Evolutionary conservation across 148 eudicot species (phyloP).

Genomic region (Euryodendron excelsum): DNA sequence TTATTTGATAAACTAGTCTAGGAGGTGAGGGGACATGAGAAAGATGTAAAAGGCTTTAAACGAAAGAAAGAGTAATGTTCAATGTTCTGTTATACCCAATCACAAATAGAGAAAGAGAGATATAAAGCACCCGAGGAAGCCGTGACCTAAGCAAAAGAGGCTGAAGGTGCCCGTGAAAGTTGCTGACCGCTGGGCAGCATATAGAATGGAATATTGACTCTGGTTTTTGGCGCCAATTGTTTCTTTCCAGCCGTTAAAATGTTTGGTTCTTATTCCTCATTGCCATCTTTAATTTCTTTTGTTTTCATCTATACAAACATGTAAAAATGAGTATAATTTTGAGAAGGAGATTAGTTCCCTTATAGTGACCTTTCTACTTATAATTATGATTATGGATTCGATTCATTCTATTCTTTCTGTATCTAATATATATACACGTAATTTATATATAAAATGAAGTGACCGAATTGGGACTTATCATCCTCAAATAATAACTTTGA

Average conservation of each 20-base stretch:
- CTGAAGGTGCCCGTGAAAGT: conserved; percentile 13
- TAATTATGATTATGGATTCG: too few relatives aligned
- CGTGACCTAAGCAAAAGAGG: conserved; percentile 27
- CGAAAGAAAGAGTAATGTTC: conserved; percentile 23
- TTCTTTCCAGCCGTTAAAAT: conserved; percentile 17
- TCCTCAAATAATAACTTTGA: too few relatives aligned
- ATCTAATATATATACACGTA: too few relatives aligned
- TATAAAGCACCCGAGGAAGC: conserved; percentile 41
- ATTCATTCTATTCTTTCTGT: too few relatives aligned
- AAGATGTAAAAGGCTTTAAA: conserved; percentile 16
- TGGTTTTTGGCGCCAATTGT: conserved; percentile 12
- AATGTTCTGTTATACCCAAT: conserved; percentile 15
- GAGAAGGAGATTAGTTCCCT: too few relatives aligned
- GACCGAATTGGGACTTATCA: too few relatives aligned
- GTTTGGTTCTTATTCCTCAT: background rate
- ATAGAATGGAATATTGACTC: background rate
- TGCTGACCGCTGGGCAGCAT: conserved; percentile 25
- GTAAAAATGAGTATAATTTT: background rate
- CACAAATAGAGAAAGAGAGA: background rate
- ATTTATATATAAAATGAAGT: too few relatives aligned
- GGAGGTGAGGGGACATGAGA: conserved; percentile 4
- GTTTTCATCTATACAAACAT: background rate
- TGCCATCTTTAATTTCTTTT: background rate
- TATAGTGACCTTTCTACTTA: too few relatives aligned
- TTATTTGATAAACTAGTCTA: background rate